Conservation (phyloP, 495 filamentous ascomycete species). For the Symbiotaphrina buchneri region DNA sequence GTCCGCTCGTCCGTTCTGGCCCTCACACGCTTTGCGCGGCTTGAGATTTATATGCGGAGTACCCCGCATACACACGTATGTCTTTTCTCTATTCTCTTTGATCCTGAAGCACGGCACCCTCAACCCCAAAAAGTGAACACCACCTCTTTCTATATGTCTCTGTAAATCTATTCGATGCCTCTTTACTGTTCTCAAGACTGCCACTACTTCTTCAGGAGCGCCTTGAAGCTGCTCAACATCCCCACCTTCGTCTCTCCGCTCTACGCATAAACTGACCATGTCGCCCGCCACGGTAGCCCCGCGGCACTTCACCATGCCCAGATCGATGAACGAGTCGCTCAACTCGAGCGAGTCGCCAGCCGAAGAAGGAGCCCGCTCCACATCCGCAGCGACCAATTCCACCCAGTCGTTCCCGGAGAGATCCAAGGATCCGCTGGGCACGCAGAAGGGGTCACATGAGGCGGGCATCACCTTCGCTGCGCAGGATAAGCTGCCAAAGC, state of each 20-base stretch:
- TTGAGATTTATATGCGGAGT: too few species aligned
- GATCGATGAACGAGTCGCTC: slow-evolving; percentile 47
- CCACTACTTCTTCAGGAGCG: slow-evolving; percentile 80
- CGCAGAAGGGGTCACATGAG: slow-evolving; percentile 14
- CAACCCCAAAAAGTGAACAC: too few species aligned
- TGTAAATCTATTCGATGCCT: slow-evolving; percentile 31
- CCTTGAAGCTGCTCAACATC: slow-evolving; percentile 61
- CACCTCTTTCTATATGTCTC: too few species aligned
- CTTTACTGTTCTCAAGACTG: slow-evolving; percentile 68
- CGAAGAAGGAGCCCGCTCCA: slow-evolving; percentile 7
- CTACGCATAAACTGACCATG: slow-evolving; percentile 41
- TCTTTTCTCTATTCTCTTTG: too few species aligned
- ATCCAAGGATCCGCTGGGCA: slow-evolving; percentile 7
- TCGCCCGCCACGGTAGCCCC: slow-evolving; percentile 22
- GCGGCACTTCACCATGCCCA: slow-evolving; percentile 37
- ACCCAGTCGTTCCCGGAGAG: slow-evolving; percentile 10
- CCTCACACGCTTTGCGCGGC: too few species aligned
- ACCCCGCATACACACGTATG: too few species aligned
- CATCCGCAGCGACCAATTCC: slow-evolving; percentile 6
- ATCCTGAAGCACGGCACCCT: too few species aligned
- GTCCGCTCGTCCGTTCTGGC: too few species aligned
- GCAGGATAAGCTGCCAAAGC: slow-evolving; percentile 73
- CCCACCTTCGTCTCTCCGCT: slow-evolving; percentile 50
- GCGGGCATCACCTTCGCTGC: slow-evolving; percentile 67
- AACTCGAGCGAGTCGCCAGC: slow-evolving; percentile 10